phyloP scores from a whole-genome alignment of 208 protist genomes.

The Entamoeba invadens region DNA sequence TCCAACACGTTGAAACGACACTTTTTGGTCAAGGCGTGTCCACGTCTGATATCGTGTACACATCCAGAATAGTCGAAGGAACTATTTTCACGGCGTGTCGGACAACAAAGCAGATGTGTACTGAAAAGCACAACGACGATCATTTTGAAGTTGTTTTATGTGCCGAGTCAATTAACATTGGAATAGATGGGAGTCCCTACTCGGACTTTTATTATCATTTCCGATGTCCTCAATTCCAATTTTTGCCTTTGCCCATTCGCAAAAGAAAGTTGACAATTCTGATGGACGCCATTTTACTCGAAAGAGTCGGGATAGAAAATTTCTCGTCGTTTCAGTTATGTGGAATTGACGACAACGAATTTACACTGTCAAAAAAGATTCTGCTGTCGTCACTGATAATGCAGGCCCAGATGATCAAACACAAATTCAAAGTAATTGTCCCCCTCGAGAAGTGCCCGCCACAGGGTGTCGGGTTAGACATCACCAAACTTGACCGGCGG shows the following conservation, averaged over 20 bases:
- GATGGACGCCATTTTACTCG: not conserved
- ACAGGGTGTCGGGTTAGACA: not conserved
- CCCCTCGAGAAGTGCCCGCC: not conserved
- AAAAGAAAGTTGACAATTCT: not conserved
- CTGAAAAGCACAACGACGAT: not conserved
- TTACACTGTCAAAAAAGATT: not conserved
- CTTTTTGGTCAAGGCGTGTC: not conserved
- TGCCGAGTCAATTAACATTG: not conserved
- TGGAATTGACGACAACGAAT: not conserved
- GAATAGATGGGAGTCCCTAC: not conserved
- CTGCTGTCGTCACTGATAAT: not conserved
- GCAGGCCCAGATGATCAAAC: not conserved
- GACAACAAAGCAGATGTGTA: not conserved
- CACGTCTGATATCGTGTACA: not conserved
- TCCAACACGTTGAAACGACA: not conserved
- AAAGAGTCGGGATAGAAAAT: not conserved
- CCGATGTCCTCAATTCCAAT: not conserved
- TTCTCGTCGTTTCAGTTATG: not conserved
- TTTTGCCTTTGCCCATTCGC: not conserved
- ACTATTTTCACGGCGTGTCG: not conserved
- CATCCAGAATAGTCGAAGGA: not conserved
- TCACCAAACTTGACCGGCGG: not conserved
- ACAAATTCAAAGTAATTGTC: not conserved
- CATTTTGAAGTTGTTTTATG: not conserved
- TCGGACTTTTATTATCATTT: not conserved